Evolutionary conservation across 139 green algal genomes (phyloP), one percentile per base, ranked within the genome.

Genomic region (Monoraphidium neglectum): DNA sequence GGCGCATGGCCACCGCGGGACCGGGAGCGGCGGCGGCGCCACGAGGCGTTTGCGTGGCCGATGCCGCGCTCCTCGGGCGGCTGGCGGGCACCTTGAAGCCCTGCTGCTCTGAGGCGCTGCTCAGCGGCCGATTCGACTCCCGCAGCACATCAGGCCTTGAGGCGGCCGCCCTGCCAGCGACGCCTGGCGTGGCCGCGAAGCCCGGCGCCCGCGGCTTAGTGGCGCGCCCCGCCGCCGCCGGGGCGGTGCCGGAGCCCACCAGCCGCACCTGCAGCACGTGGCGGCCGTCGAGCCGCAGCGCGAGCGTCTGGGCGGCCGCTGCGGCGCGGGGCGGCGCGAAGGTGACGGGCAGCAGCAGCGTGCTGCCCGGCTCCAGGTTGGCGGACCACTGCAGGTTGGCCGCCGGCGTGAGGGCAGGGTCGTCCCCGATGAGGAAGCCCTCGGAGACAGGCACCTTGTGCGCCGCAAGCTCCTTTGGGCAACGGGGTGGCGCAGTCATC

Each of bases 261-360:
- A 79, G 10, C 51, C 72, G 72, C 15, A 79, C 73, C 57, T 79
- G 73, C 63, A 79, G 33, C 12, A 63, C 24, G 51, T 79, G 73
- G 40, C 73, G 72, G 47, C 37, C 73, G 47, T 79, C 63, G 3
- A 79, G 73, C 38, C 65, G 64, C 46, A 79, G 65, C 2, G 18
- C 38, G 13, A 79, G 23, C 49, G 53, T 40, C 46, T 65, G 59
- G 18, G 73, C 63, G 23, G 73, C 36, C 13, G 49, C 49, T 3
- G 62, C 73, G 51, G 73, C 56, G 32, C 35, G 10, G 32, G 36
- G 24, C 1, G 73, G 73, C 49, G 64, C 61, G 62, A 62, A 79
- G 26, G 47, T 79, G 37, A 79, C 36, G 21, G 73, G 73, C 66
- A 79, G 64, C 73, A 73, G 16, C 36, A 72, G 30, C 23, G 26